Base-by-base conservation (phyloP, 306 rosid genomes). In the Quercus bicolor region DNA sequence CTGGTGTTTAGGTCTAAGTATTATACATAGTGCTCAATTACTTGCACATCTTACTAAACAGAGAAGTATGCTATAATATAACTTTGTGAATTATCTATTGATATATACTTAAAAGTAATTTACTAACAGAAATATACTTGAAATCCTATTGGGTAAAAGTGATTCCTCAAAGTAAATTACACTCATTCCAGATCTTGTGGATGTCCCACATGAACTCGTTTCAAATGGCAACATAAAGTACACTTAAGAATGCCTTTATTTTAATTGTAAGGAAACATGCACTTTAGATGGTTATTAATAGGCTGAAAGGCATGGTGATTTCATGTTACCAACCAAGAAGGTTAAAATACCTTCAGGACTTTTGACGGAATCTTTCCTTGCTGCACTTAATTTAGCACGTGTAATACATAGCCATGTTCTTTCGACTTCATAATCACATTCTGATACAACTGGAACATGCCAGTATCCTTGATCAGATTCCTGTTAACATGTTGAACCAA, bases 391-490 rank as follows among this genome's bases (percentile, higher is more conserved):
- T 74, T 82, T 91, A 54, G 87, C 82, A 24, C 91, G 93, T 72
- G 87, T 86, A 74, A 91, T 80, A 83, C 98, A 94, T 70, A 91
- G 13, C 97, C 98, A 94, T 65, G 84, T 87, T 90, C 93, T 87
- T 80, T 92, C 88, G 13, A 87, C 79, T 80, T 89, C 97, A 73
- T 82, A 66, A 57, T 78, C 83, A 24, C 82, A 77, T 77, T 94
- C 91, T 21, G 95, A 76, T n/a, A 76, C 86, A 80, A 92, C 80
- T 70, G 98, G 98, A 79, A 94, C 82, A 80, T 94, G 98, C 97
- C 98, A 92, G 75, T 86, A 91, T 79, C 97, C 97, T 73, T 86
- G 85, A 62, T 86, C 93, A 54, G 98, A 92, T 94, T 94, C 98
- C 98, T 94, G 87, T 45, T 34, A 83, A 75, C 87, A 85, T 59